Evolutionary conservation across 306 rosid genomes (phyloP), one percentile per base, ranked within the genome.

Genomic region (Psophocarpus tetragonolobus): DNA sequence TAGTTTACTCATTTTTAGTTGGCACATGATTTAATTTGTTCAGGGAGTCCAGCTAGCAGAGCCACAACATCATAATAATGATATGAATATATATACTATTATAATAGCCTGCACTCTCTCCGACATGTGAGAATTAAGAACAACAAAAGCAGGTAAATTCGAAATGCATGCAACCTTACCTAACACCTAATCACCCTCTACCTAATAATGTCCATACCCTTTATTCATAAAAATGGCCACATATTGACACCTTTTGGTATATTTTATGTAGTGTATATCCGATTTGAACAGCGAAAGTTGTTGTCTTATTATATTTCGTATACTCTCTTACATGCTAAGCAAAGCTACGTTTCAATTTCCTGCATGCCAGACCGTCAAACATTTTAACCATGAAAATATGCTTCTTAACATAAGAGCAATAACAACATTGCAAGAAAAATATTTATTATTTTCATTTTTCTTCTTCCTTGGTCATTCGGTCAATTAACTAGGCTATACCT

Each of bases 241-340:
- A 36, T 27, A 44, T 26, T 32, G 42, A n/a, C 3, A 15, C 41
- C 35, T 57, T 24, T 53, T 26, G 24, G 9, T 57, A 42, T 29
- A 57, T 80, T 66, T 21, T 39, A 45, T 60, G 67, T 42, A 54
- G 44, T 65, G 68, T 24, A 47, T 47, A 15, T 42, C 21, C 3
- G 13, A 44, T 4, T 14, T 32, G 45, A 68, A 20, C 36, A 47
- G 23, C 27, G 47, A 6, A 78, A 73, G 41, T 73, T 62, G 66
- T 63, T 53, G 18, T 78, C 75, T 42, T 62, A 71, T 63, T 53
- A 23, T 78, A 74, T 42, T 74, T 45, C 39, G 29, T 38, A 44
- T 56, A 32, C 58, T 65, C 30, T 9, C 88, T 88, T 92, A 20
- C 50, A 87, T 86, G 86, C 26, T 79, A 92, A 88, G 87, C 85